Percentiles rank a stretch among this genome's conserved stretches.
Conservation (phyloP, 805 yeast genomes). For the Schizosaccharomyces octosporus region DNA sequence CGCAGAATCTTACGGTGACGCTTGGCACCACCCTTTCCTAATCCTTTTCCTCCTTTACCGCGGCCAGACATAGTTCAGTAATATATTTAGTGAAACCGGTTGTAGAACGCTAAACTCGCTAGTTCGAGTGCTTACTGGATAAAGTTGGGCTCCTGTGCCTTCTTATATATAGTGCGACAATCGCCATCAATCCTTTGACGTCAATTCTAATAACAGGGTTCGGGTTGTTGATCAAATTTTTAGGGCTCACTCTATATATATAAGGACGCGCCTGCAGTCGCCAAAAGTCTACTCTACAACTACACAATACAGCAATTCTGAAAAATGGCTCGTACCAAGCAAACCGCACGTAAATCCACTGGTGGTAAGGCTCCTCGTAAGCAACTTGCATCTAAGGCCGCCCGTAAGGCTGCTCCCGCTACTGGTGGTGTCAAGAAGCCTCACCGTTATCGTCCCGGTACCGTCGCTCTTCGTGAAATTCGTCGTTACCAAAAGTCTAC, state of each 20-base stretch:
- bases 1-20: slow-evolving; percentile 55
- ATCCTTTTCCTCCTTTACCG: slow-evolving; percentile 6
- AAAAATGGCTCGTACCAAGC: slow-evolving; percentile 58
- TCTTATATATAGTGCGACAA: not conserved
- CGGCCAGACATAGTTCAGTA: slow-evolving; percentile 2
- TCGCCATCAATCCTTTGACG: not conserved
- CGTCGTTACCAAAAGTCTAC: slow-evolving; percentile 82
- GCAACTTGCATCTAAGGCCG: slow-evolving; percentile 75
- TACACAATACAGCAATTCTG: not conserved
- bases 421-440: slow-evolving; percentile 78
- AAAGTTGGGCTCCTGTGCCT: not conserved
- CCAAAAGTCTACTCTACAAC: not conserved
- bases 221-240: not conserved
- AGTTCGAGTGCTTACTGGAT: too few relatives aligned
- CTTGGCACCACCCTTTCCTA: slow-evolving; percentile 20
- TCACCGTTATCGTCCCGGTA: slow-evolving; percentile 88
- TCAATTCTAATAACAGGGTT: not conserved
- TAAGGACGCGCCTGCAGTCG: not conserved
- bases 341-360: slow-evolving; percentile 72
- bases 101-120: too few relatives aligned
- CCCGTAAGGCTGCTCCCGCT: slow-evolving; percentile 70
- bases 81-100: too few relatives aligned
- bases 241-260: not conserved
- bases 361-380: slow-evolving; percentile 89
- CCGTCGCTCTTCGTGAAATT: slow-evolving; percentile 77